Conservation (phyloP, 441 rosid genomes). For the Capsella rubella region DNA sequence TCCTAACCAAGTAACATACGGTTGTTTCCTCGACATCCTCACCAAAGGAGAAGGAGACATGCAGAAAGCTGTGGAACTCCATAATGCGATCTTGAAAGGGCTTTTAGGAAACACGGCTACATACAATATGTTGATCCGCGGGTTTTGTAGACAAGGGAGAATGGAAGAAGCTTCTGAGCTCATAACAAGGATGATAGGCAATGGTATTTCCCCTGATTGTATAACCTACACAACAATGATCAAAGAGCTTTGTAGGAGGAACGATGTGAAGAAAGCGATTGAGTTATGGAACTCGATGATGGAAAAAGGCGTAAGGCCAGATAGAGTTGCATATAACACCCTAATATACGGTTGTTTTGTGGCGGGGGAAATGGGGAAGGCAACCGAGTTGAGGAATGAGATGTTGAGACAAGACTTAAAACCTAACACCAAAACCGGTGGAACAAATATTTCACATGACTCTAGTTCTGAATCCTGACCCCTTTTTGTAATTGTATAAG, state of each 20-base stretch:
- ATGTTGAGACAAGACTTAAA: slow-evolving; percentile 70
- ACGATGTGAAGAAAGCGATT: slow-evolving; percentile 63
- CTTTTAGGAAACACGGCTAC: slow-evolving; percentile 71
- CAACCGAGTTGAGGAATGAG: slow-evolving; percentile 71
- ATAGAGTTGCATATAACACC: slow-evolving; percentile 70
- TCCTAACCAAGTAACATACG: slow-evolving; percentile 82
- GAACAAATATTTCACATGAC: background rate
- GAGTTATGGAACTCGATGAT: slow-evolving; percentile 77
- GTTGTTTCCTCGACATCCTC: slow-evolving; percentile 79
- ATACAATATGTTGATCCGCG: slow-evolving; percentile 76
- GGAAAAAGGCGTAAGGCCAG: slow-evolving; percentile 68
- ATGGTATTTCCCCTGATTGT: slow-evolving; percentile 73
- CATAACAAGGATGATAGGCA: slow-evolving; percentile 60
- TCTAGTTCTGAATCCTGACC: slow-evolving; percentile 4
- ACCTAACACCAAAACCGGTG: slow-evolving; percentile 41
- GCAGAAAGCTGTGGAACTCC: slow-evolving; percentile 76
- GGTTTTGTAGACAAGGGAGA: slow-evolving; percentile 79
- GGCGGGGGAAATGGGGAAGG: slow-evolving; percentile 64
- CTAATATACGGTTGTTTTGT: slow-evolving; percentile 75
- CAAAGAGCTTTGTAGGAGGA: slow-evolving; percentile 64
- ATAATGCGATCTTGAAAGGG: slow-evolving; percentile 66
- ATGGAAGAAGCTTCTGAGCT: slow-evolving; percentile 67
- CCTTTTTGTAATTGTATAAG: background rate
- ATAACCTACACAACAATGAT: slow-evolving; percentile 86
- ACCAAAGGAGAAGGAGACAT: slow-evolving; percentile 67